phyloP scores from a whole-genome alignment of 176 grass and related monocot genomes.

The Musa itinerans region DNA sequence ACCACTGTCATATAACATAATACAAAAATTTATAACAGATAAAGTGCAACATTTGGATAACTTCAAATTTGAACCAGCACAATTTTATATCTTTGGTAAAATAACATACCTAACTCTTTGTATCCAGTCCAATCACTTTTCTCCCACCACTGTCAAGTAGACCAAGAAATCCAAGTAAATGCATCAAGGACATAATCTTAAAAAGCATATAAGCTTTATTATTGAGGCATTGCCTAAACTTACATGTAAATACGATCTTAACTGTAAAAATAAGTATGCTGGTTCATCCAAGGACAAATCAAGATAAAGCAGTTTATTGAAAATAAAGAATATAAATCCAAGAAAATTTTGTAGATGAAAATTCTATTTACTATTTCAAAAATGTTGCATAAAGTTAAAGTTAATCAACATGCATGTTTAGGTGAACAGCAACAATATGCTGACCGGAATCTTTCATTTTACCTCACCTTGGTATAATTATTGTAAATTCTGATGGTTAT shows the following conservation, averaged over 20 bases:
- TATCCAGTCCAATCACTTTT: constrained; percentile 98
- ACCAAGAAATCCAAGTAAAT: constrained; percentile 21
- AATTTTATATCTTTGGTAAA: constrained; percentile 7
- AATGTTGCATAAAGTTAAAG: too few relatives aligned
- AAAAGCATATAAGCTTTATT: background rate
- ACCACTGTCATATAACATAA: background rate
- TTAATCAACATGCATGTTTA: background rate
- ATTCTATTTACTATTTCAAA: background rate
- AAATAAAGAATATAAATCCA: too few relatives aligned
- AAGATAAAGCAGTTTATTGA: too few relatives aligned
- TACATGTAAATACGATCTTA: background rate
- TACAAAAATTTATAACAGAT: background rate
- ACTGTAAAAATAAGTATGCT: too few relatives aligned
- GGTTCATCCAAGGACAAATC: background rate
- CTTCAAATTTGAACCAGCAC: constrained; percentile 1
- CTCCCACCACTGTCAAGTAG: constrained; percentile 89
- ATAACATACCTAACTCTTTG: constrained; percentile 78
- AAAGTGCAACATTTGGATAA: background rate
- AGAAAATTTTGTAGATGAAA: background rate
- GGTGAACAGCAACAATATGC: background rate
- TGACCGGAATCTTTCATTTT: too few relatives aligned
- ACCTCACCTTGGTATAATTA: too few relatives aligned
- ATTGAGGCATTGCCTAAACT: background rate
- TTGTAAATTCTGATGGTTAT: too few relatives aligned
- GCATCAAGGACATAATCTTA: background rate